phyloP scores from a whole-genome alignment of 1,284 basidiomycete species.

The Xerocomus nothofagi region DNA sequence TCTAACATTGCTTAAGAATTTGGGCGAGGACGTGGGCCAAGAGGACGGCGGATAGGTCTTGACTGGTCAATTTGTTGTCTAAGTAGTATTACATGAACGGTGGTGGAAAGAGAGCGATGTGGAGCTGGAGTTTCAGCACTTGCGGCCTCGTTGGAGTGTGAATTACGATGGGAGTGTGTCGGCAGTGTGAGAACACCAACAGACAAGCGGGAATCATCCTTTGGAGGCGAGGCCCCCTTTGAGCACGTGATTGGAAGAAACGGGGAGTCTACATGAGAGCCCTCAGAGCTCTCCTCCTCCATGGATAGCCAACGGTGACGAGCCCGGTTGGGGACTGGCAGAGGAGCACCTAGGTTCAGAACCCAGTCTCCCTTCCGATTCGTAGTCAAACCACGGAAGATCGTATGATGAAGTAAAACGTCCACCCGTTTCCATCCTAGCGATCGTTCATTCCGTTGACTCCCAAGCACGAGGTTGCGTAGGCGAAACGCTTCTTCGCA shows the following conservation, averaged over 20 bases:
- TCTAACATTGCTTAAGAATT: neutral
- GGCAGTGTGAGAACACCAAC: neutral
- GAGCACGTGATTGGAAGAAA: neutral
- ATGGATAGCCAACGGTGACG: neutral
- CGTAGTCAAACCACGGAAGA: constrained; percentile 1
- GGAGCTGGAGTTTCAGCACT: neutral
- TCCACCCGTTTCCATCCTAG: constrained; percentile 5
- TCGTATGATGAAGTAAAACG: neutral
- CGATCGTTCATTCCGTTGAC: neutral
- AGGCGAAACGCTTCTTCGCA: neutral
- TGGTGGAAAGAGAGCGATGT: too few relatives aligned
- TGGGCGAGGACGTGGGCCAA: neutral
- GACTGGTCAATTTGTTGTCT: neutral
- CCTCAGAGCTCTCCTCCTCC: neutral
- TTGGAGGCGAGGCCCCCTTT: neutral
- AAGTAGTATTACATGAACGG: neutral
- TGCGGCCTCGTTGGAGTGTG: neutral
- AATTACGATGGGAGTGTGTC: too few relatives aligned
- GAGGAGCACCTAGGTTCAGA: neutral
- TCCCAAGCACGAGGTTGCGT: neutral
- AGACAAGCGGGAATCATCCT: neutral
- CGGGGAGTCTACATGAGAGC: neutral
- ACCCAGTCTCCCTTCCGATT: neutral
- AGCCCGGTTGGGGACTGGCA: neutral
- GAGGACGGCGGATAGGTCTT: neutral